These are phyloP conservation scores for Bassia scoparia DNA, from an alignment of 148 eudicot genomes.

Conservation along the genomic window DNA sequence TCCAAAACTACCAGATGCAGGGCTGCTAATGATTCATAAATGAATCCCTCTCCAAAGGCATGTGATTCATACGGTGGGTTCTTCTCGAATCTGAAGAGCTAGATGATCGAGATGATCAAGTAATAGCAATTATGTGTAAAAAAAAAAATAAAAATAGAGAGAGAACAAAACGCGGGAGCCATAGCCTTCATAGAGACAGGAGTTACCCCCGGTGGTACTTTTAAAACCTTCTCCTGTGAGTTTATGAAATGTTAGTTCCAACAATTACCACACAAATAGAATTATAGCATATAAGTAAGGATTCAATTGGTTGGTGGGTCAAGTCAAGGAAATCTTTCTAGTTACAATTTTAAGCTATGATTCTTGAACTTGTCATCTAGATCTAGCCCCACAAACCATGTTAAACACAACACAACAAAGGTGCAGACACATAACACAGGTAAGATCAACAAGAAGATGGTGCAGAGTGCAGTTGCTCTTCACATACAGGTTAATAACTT, in stretches of 20 bases:
- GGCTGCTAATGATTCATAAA: constrained; percentile 81
- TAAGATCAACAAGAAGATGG: neutral
- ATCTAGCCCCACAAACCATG: too few relatives aligned
- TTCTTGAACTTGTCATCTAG: neutral
- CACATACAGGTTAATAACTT: too few relatives aligned
- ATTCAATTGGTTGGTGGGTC: neutral
- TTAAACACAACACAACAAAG: neutral
- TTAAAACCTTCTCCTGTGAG: constrained; percentile 56
- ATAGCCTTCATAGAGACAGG: constrained; percentile 51
- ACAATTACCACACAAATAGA: neutral
- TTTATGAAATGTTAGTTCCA: neutral
- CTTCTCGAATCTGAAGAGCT: constrained; percentile 78
- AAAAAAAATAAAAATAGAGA: neutral
- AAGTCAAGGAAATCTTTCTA: neutral
- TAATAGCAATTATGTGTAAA: neutral
- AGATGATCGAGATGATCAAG: constrained; percentile 22
- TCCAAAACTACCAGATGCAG: constrained; percentile 59
- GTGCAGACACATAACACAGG: neutral
- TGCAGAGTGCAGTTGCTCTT: neutral
- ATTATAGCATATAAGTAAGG: neutral
- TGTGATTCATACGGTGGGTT: constrained; percentile 82
- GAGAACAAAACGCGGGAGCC: constrained; percentile 64
- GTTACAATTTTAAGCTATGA: neutral
- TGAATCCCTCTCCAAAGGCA: constrained; percentile 59
- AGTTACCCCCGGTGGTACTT: constrained; percentile 45